A percentile compares a stretch with the other conserved stretches of the same genome.
phyloP scores from a whole-genome alignment of 169 alveolate genomes.

The Babesia gibsoni region DNA sequence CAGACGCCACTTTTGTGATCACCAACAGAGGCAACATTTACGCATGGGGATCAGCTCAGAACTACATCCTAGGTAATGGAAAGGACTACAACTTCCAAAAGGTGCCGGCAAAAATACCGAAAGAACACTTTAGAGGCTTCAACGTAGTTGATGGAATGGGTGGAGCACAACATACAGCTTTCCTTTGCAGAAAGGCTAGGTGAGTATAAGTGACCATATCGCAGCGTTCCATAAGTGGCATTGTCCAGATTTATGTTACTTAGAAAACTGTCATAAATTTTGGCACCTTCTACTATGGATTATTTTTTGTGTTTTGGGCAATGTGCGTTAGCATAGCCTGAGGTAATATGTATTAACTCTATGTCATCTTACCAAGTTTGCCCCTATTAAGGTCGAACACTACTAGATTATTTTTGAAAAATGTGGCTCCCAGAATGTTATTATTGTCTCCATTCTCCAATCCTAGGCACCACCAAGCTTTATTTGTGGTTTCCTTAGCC shows the following conservation, averaged over 20 bases:
- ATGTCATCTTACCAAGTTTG: conserved; percentile 50
- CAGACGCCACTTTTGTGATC: conserved; percentile 48
- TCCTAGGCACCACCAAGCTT: conserved; percentile 75
- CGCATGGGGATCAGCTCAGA: conserved; percentile 69
- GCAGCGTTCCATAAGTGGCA: too few relatives aligned
- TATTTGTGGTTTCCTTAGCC: neutral
- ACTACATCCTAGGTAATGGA: conserved; percentile 62
- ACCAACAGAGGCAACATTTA: conserved; percentile 13
- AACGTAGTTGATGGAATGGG: conserved; percentile 39
- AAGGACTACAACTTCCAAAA: conserved; percentile 40
- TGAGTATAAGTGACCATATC: too few relatives aligned
- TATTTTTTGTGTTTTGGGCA: neutral
- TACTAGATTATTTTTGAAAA: conserved; percentile 67
- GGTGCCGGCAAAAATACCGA: conserved; percentile 32
- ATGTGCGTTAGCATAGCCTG: neutral
- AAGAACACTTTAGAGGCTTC: neutral
- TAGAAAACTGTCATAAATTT: too few relatives aligned
- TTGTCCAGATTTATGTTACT: too few relatives aligned
- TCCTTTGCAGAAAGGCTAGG: conserved; percentile 12
- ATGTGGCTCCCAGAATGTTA: conserved; percentile 72
- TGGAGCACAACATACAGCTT: conserved; percentile 67
- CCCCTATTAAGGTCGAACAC: conserved; percentile 58
- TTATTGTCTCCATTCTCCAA: conserved; percentile 60
- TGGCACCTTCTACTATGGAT: too few relatives aligned
- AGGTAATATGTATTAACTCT: neutral